Evolutionary conservation across 495 filamentous ascomycete species (phyloP), one percentile per base, ranked within the genome.

Genomic region (Penicillium dipodomyicola): DNA sequence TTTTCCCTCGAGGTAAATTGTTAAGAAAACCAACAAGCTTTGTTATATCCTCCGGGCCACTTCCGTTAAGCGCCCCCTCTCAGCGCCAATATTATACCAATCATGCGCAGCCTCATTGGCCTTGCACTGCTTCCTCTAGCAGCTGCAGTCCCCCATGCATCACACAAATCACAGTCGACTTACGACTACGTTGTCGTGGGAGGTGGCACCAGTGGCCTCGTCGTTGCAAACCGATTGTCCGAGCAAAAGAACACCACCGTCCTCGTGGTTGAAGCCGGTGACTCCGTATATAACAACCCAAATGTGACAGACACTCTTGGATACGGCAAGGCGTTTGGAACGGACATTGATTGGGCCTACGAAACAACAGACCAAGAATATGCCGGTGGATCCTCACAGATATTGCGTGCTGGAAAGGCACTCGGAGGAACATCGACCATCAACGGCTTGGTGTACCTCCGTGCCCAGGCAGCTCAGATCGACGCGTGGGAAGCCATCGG

Each of bases 191-290:
- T 83, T 17, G 69, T 84, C 19, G 71, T 81, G 11, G 81, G 81
- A 30, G 80, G 76, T 43, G 80, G 80, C 6, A 83, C 82, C 5
- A 67, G 72, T 51, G 82, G 82, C 17, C 72, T 85, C 19, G 74
- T 77, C 12, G 62, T 84, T 6, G 82, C 82, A 5, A 79, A 78
- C 62, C 74, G 81, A 12, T 73, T 85, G 5, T 80, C 79, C 2
- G 78, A 80, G 58, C 62, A 77, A 48, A 62, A 75, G 2, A 62
- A 71, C 46, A 49, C 79, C 29, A 74, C 61, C 5, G 77, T 85
- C 12, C 73, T 73, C 0, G 71, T 85, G 19, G 73, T 84, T 27
- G 82, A 86, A 67, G 81, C 82, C 17, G 82, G 83, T 2, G 67
- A 59, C n/a, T 75, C 75, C 15, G 76, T 74, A 14, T 70, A 71